Base-by-base conservation (phyloP, 352 stramenopile species). In the Achlya hypogyna region DNA sequence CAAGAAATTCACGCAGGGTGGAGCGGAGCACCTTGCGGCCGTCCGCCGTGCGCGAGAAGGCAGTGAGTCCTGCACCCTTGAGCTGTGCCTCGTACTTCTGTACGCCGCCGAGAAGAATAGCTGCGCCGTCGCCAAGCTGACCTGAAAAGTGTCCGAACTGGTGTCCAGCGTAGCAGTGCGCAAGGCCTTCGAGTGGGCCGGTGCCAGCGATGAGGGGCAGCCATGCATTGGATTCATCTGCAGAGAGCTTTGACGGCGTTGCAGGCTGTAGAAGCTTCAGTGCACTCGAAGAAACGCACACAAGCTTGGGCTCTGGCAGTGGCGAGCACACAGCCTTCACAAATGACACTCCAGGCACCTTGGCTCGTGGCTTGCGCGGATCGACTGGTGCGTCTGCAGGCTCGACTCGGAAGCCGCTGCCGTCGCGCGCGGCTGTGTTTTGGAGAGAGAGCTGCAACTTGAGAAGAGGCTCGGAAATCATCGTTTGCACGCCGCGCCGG, bases 1-100 rank as follows among this genome's bases (percentile, higher is more conserved):
- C 95, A 4, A 99, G 74, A 70, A 99, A 99, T 82, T 99, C 97
- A 49, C 97, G 82, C 65, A 99, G 84, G 31, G 89, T 98, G 2
- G 92, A 98, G 45, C 96, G 78, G 28, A 66, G 42, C 31, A 70
- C 42, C 69, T 97, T 97, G 25, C 96, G 78, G 38, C 96, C 96
- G 73, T 99, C 96, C 0, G 89, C 95, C 28, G 85, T 88, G 38
- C 96, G 82, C 53, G 93, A 98, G 75, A 95, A 99, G 2, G 96
- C 95, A 2, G 96, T 99, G 58, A 85, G 86, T 0, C 97, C 97
- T 1, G 88, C 93, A 9, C 97, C 96, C 70, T 99, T 99, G 16
- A 99, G 77, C 74, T 99, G 97, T 52, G 99, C 74, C 76, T 99
- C 96, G 73, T 87, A 97, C 14, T 87, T 69, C 52, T 79, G 65